Conservation (phyloP, 225 moss, liverwort and hornwort genomes). For the Lunularia cruciata region DNA sequence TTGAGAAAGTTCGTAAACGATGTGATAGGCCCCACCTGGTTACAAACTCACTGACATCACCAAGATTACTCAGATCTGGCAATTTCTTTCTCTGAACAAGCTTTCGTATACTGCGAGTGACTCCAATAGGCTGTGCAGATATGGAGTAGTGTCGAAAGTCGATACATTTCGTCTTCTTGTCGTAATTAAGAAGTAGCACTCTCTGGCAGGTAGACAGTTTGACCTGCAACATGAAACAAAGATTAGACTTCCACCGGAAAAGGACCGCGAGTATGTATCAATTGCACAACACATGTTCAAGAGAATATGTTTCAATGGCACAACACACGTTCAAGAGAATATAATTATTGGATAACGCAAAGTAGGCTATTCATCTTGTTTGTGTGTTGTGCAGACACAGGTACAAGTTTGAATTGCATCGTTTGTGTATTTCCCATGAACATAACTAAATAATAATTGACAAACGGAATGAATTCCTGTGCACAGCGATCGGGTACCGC, state of each 20-base stretch:
- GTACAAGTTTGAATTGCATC: no score
- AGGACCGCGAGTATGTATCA: no score
- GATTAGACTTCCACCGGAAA: no score
- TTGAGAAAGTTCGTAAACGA: neutral
- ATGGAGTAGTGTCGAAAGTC: slow-evolving; percentile 95
- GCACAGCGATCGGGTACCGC: neutral
- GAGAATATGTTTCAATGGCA: no score
- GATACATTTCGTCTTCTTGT: slow-evolving; percentile 80
- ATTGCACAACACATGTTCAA: no score
- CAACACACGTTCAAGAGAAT: no score
- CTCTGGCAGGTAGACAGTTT: slow-evolving; percentile 80
- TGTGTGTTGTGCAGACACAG: no score
- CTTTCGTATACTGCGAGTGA: slow-evolving; percentile 80
- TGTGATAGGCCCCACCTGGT: slow-evolving; percentile 50
- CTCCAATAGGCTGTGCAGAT: slow-evolving; percentile 93
- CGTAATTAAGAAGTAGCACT: slow-evolving; percentile 87
- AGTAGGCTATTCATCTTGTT: no score
- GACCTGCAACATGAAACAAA: slow-evolving; percentile 49
- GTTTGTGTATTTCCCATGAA: no score
- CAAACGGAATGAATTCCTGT: no score
- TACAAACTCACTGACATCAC: slow-evolving; percentile 92
- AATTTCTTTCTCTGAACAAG: slow-evolving; percentile 91
- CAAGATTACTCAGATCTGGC: slow-evolving; percentile 77
- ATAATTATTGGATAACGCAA: no score
- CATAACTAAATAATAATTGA: no score